phyloP scores from a whole-genome alignment of 2,329 filamentous ascomycete genomes.

The Botrytis sinoallii region DNA sequence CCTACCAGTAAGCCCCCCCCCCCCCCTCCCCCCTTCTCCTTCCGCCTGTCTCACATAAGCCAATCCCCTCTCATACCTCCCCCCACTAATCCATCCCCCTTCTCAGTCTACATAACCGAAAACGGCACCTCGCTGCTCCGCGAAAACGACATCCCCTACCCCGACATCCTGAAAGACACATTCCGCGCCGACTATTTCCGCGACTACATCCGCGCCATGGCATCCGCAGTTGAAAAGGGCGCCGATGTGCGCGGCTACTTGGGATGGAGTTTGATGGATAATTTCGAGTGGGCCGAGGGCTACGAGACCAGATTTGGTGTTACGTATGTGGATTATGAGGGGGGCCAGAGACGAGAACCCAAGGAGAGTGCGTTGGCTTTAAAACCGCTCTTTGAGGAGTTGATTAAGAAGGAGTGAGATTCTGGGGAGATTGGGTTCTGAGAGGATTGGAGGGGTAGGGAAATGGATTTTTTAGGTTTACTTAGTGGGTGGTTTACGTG shows the following conservation, averaged over 20 bases:
- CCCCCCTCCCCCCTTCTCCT: no score
- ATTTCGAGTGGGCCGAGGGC: constrained; percentile 62
- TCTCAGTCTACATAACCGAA: constrained; percentile 68
- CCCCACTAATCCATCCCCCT: neutral
- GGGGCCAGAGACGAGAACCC: constrained; percentile 73
- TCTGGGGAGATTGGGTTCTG: neutral
- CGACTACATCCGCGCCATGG: constrained; percentile 74
- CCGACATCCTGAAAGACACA: constrained; percentile 74
- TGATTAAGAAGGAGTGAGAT: constrained; percentile 59
- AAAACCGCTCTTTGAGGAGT: constrained; percentile 65
- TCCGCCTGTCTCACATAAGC: no score
- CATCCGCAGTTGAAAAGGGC: constrained; percentile 69
- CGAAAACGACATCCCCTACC: constrained; percentile 70
- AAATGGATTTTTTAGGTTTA: neutral
- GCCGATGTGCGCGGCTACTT: constrained; percentile 78
- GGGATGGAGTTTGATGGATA: constrained; percentile 82
- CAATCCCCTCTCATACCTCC: neutral
- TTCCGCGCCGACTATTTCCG: constrained; percentile 79
- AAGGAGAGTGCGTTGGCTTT: constrained; percentile 81
- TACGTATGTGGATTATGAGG: constrained; percentile 76
- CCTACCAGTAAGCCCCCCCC: neutral
- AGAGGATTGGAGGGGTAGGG: neutral
- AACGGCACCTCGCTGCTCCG: constrained; percentile 82
- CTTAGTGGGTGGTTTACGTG: neutral
- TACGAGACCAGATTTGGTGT: constrained; percentile 85